Evolutionary conservation across 2,329 filamentous ascomycete genomes (phyloP).

Genomic region (Capronia americana): DNA sequence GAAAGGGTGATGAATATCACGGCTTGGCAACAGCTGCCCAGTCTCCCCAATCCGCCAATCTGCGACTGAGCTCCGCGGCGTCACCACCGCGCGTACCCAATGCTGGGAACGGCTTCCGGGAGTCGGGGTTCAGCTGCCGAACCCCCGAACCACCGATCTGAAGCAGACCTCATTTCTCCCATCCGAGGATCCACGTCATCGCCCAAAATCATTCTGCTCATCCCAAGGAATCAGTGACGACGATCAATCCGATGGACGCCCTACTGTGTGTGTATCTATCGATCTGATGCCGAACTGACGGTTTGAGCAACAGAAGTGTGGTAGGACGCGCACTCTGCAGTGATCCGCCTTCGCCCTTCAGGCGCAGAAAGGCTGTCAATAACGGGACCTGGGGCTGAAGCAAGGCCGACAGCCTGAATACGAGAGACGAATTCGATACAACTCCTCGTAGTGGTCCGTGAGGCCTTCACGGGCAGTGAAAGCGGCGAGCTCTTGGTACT

Average conservation of each 20-base stretch:
- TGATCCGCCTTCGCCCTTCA: neutral
- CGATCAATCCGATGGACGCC: neutral
- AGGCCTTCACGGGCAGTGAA: neutral
- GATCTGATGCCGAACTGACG: neutral
- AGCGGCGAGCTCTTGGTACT: conserved; percentile 1
- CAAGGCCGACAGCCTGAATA: conserved; percentile 5
- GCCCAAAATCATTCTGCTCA: neutral
- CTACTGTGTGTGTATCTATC: neutral
- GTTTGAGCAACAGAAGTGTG: neutral
- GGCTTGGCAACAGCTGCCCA: conserved; percentile 11
- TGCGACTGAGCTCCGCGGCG: conserved; percentile 7
- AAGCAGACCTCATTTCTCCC: conserved; percentile 5
- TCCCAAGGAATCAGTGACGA: neutral
- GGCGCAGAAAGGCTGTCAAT: neutral
- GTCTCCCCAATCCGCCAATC: conserved; percentile 19
- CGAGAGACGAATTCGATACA: neutral
- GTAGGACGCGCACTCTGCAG: conserved; percentile 7
- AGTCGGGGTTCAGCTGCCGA: conserved; percentile 21
- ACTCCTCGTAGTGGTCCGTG: neutral
- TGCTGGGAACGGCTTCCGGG: neutral
- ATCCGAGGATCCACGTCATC: conserved; percentile 15
- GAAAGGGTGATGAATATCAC: conserved; percentile 7
- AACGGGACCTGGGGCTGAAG: conserved; percentile 8
- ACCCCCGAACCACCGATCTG: conserved; percentile 15
- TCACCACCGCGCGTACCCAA: neutral